Base-by-base conservation (phyloP, 352 stramenopile genomes). In the Phytophthora rubi region DNA sequence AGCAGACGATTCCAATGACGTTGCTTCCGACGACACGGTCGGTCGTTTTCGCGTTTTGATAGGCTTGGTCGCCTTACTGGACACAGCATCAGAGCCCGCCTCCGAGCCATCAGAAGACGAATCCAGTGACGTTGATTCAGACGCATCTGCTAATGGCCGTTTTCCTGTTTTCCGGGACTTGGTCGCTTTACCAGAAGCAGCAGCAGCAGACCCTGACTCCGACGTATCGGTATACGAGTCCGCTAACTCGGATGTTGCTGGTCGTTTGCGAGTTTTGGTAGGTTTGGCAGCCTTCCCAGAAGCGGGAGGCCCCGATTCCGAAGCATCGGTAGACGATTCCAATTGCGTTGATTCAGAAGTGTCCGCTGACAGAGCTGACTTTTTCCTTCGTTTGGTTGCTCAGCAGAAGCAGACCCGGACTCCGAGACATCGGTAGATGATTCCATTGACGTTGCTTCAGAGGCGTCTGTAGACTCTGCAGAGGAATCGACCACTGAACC, bases 381-480 rank as follows among this genome's bases (percentile, higher is more conserved):
- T 44, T 8, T n/a, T 44, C 37, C 37, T 44, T 44, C 12, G 16
- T 44, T 44, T 44, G 4, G 37, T 44, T 8, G 37, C 12, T 15
- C 12, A 7, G 12, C 37, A 44, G 37, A 37, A 12, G 7, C 37
- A 44, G 37, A 44, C 12, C 37, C 37, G 1, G 37, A 44, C 37
- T 15, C 37, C 4, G 37, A 44, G 12, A 15, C 37, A 44, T 44
- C 37, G 37, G 6, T n/a, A 44, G 37, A 44, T 15, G 59, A 48
- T 18, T 48, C 57, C 12, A 33, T 15, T 47, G 57, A 45, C 8
- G 42, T 28, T 30, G 56, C 42, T 18, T 53, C 39, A 13, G 60
- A 67, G 37, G 9, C 42, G 51, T 68, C 52, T 3, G 53, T 45
- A 15, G 53, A 56, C 10, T 2, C 52, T 30, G 23, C n/a, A 21